Evolutionary conservation across 805 yeast species (phyloP).

Genomic region (Candida easanensis): DNA sequence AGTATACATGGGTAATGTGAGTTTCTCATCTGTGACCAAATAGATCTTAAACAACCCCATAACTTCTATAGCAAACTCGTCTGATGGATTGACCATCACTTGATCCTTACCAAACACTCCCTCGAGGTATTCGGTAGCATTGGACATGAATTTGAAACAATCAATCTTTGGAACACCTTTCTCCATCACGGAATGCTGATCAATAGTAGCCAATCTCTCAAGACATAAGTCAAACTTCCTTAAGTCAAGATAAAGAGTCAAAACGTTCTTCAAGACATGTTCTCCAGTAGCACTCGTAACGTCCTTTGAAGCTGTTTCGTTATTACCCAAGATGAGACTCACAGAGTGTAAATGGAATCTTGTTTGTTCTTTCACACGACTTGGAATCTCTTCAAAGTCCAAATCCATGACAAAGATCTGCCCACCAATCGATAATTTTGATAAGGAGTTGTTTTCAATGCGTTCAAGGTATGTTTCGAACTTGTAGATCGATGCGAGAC

Average conservation of each 20-base stretch:
- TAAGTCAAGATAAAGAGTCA: conserved; percentile 17
- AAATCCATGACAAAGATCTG: conserved; percentile 28
- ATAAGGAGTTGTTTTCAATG: conserved; percentile 13
- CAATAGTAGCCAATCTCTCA: conserved; percentile 20
- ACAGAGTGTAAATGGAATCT: conserved; percentile 16
- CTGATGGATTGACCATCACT: conserved; percentile 17
- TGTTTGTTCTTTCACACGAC: conserved; percentile 13
- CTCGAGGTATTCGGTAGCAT: conserved; percentile 6
- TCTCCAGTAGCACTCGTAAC: conserved; percentile 12
- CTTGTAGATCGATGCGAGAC: conserved; percentile 27
- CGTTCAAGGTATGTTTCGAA: conserved; percentile 27
- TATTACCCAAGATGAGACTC: conserved; percentile 26
- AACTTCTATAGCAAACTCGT: conserved; percentile 19
- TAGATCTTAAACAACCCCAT: conserved; percentile 11
- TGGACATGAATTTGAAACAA: conserved; percentile 20
- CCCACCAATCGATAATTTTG: conserved; percentile 27
- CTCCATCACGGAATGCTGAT: conserved; percentile 21
- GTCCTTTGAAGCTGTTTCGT: conserved; percentile 23
- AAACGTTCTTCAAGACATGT: conserved; percentile 17
- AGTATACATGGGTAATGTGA: conserved; percentile 3
- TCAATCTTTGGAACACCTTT: conserved; percentile 15
- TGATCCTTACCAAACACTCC: conserved; percentile 6
- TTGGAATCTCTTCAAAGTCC: conserved; percentile 18
- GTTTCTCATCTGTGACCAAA: conserved; percentile 19
- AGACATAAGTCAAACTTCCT: conserved; percentile 20